Evolutionary conservation across 768 basidiomycete species (phyloP).

Genomic region (Suillus subaureus): DNA sequence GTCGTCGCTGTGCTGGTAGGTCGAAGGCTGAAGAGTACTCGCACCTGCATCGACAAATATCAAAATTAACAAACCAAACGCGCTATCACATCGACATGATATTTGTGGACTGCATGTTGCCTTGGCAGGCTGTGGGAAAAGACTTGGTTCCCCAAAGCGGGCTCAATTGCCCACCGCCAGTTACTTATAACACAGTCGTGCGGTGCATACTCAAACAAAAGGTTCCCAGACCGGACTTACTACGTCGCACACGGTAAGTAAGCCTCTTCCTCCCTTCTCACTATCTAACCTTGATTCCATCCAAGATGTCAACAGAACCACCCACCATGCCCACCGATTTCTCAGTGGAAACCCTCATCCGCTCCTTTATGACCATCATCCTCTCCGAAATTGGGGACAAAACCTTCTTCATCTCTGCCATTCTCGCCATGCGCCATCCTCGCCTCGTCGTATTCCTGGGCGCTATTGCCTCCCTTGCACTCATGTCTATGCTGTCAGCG

Average conservation of each 20-base stretch:
- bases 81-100: too few relatives aligned
- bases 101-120: too few relatives aligned
- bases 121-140: too few relatives aligned
- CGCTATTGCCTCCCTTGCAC: conserved; percentile 81
- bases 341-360: conserved; percentile 54
- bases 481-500: conserved; percentile 95
- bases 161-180: background rate
- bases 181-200: background rate
- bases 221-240: background rate
- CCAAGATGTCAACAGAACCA: background rate
- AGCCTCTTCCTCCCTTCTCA: background rate
- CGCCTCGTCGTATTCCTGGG: conserved; percentile 85
- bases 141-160: background rate
- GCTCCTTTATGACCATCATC: conserved; percentile 90
- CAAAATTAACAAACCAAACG: background rate
- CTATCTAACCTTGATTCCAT: background rate
- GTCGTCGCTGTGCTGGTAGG: background rate
- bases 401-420: conserved; percentile 86
- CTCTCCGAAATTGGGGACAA: conserved; percentile 96
- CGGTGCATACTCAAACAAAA: background rate
- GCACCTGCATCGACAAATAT: background rate
- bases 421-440: conserved; percentile 91
- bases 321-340: background rate
- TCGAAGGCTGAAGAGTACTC: background rate
- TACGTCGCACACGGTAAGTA: background rate